Evolutionary conservation across 192 early-diverging fungal genomes (phyloP).

Genomic region (Coemansia furcata): DNA sequence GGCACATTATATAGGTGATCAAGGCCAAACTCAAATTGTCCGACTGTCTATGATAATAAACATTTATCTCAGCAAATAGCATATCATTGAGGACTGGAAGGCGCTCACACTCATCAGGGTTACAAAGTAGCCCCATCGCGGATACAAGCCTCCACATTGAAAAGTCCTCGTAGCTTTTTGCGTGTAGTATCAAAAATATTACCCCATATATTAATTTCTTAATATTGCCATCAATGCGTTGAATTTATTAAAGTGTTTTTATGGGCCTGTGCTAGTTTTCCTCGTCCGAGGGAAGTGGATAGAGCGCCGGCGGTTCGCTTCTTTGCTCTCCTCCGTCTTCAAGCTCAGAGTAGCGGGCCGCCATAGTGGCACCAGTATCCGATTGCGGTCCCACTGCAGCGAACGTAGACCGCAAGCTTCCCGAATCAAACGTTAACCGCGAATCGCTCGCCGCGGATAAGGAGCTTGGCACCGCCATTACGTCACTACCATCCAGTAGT

Average conservation of each 20-base stretch:
- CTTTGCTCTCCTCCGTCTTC: background rate
- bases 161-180: background rate
- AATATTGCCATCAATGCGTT: background rate
- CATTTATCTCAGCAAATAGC: constrained; percentile 11
- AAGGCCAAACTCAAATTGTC: constrained; percentile 28
- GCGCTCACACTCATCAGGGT: constrained; percentile 17
- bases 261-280: constrained; percentile 5
- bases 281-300: constrained; percentile 40
- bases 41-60: constrained; percentile 1
- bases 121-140: constrained; percentile 1
- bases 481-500: background rate
- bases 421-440: background rate
- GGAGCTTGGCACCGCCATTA: background rate
- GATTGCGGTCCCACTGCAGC: constrained; percentile 9
- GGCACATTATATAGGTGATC: constrained; percentile 5
- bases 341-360: background rate
- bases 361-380: background rate
- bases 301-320: constrained; percentile 32
- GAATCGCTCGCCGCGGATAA: background rate
- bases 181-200: background rate
- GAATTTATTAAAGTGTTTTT: background rate
- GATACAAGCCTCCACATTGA: constrained; percentile 21
- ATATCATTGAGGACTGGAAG: background rate
- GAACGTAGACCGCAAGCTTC: background rate
- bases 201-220: background rate